Base-by-base conservation (phyloP, 176 grass and related monocot species). In the Bolboschoenus planiculmis region DNA sequence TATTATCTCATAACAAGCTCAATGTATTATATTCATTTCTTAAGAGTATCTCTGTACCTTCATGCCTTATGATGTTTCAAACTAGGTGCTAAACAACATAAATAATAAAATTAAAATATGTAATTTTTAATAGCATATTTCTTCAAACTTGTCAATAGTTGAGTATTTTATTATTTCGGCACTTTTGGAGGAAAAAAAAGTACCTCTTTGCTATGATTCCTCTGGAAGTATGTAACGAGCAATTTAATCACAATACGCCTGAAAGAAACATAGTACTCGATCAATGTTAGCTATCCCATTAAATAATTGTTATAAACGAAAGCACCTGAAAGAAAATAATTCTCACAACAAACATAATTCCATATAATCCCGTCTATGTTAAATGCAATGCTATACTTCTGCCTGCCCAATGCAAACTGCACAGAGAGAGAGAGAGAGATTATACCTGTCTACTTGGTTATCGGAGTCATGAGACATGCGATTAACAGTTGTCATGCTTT, bases 391-490 rank as follows among this genome's bases (percentile, higher is more conserved):
- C 21, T 31, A 51, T 31, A 76, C 24, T 51, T 20, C 42, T 44
- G n/a, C 72, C 72, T 53, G 23, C 44, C 14, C 44, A 48, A 50
- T 30, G 56, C 13, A 43, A 84, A 47, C 7, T 3, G 10, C 56
- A 57, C 64, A 81, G 16, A 37, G 30, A 81, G 53, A 55, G 27
- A 74, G 23, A 89, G 77, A 87, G 78, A 57, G 73, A 46, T 56
- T 21, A 34, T 70, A 99, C 96, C 93, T 95, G 86, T 99, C 96
- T 21, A 99, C 97, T 14, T 87, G 93, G 84, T 99, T 96, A 90
- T 99, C 97, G 53, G 93, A 95, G 93, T 99, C 97, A 42, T 95
- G 84, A 27, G 97, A 99, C 97, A 99, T 92, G 80, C 91, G 91
- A 87, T 96, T 96, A 37, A 99, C 76, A 31, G 84, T 91, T 56